Evolutionary conservation across 2,329 filamentous ascomycete species (phyloP).

Genomic region (Diplodia corticola): DNA sequence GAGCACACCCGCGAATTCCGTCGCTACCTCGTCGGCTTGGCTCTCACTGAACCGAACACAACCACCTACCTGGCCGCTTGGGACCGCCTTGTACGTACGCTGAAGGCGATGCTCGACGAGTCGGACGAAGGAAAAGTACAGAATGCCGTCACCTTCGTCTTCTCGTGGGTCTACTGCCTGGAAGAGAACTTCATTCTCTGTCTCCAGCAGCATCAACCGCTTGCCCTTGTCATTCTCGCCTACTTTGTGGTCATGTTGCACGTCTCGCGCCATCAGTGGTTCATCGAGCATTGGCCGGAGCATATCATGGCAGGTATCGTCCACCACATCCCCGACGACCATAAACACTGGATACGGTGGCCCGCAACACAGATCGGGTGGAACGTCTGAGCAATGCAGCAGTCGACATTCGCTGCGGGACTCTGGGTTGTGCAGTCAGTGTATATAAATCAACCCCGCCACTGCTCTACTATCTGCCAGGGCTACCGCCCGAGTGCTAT

Average conservation of each 20-base stretch:
- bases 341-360: conserved; percentile 22
- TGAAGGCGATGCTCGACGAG: not conserved
- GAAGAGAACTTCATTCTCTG: conserved; percentile 10
- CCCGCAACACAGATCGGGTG: conserved; percentile 21
- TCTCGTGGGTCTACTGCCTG: conserved; percentile 17
- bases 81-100: not conserved
- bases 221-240: conserved; percentile 11
- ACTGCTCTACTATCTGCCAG: too few species aligned
- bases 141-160: not conserved
- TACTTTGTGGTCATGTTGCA: conserved; percentile 4
- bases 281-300: conserved; percentile 18
- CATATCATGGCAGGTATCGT: conserved; percentile 20
- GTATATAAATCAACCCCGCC: too few species aligned
- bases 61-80: not conserved
- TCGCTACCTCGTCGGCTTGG: not conserved
- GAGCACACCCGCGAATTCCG: not conserved
- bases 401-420: too few species aligned
- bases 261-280: not conserved
- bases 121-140: not conserved
- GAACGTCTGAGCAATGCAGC: not conserved
- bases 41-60: not conserved
- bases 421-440: too few species aligned
- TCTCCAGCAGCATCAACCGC: conserved; percentile 17
- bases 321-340: conserved; percentile 1
- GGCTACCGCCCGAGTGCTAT: too few species aligned